Conservation (phyloP, 331 rosid genomes). For the Pyrus hybrid region DNA sequence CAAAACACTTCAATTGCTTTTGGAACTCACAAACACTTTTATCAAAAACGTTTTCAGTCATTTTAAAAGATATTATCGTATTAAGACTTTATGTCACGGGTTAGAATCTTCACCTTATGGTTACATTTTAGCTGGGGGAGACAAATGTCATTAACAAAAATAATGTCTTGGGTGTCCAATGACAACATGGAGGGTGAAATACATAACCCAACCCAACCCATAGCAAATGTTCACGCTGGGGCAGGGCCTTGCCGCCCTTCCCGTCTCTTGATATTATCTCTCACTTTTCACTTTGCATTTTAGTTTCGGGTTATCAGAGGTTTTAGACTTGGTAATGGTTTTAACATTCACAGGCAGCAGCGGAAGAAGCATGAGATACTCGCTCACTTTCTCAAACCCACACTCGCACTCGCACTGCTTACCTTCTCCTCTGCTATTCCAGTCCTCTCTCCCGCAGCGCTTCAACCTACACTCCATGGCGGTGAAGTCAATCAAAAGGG, state of each 20-base stretch:
- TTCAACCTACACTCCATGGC: neutral
- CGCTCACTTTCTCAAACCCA: neutral
- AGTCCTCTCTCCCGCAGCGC: neutral
- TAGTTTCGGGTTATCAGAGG: neutral
- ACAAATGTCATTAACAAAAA: too few species aligned
- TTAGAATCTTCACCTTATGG: too few species aligned
- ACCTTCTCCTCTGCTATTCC: neutral
- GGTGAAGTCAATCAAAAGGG: slow-evolving; percentile 11
- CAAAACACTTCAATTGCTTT: too few species aligned
- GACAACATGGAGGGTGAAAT: too few species aligned
- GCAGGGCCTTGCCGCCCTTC: neutral
- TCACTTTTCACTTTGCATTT: neutral
- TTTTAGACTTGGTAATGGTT: neutral
- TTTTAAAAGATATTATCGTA: too few species aligned
- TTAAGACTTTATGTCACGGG: too few species aligned
- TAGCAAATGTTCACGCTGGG: neutral
- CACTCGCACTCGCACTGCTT: neutral
- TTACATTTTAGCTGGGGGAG: too few species aligned
- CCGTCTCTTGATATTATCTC: neutral
- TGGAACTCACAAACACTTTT: too few species aligned
- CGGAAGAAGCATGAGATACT: neutral
- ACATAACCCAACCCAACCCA: too few species aligned
- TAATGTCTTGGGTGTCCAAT: too few species aligned
- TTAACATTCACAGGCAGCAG: neutral
- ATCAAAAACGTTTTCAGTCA: accelerated